Conservation (phyloP, 306 rosid species). For the Fagus sylvatica region DNA sequence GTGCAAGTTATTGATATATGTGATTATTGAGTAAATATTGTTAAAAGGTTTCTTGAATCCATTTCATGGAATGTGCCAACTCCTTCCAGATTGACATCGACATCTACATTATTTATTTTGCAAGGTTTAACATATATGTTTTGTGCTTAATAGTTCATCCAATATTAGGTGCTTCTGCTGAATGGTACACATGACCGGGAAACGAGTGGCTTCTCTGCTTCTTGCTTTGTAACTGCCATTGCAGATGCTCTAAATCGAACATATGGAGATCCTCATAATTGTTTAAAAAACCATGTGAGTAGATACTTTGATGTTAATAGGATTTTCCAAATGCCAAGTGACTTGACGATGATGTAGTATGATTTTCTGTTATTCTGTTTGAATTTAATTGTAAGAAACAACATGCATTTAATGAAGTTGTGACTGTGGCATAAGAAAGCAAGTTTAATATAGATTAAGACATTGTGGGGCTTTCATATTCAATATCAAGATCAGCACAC, state of each 20-base stretch:
- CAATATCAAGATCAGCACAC: background rate
- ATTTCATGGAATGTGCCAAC: conserved; percentile 1
- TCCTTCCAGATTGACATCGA: conserved; percentile 13
- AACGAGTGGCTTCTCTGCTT: conserved; percentile 78
- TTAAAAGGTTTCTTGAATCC: conserved; percentile 14
- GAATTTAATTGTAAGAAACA: no score
- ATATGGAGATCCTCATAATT: conserved; percentile 61
- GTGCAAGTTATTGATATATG: conserved; percentile 15
- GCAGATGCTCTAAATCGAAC: conserved; percentile 89
- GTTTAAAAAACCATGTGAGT: conserved; percentile 56
- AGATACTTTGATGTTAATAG: conserved; percentile 19
- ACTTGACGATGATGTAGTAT: conserved; percentile 3
- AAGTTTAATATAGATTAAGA: background rate
- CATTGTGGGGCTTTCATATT: background rate
- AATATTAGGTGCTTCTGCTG: conserved; percentile 66
- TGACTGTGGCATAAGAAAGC: background rate
- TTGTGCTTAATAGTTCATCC: conserved; percentile 7
- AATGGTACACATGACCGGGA: conserved; percentile 84
- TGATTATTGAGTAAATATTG: conserved; percentile 11
- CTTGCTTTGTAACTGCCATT: conserved; percentile 78
- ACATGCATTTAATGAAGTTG: background rate
- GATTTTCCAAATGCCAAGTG: background rate
- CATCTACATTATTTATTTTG: conserved; percentile 14
- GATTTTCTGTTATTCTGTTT: conserved; percentile 11
- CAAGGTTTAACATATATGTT: background rate